phyloP scores from a whole-genome alignment of 352 stramenopile species.

The Lagenidium giganteum region DNA sequence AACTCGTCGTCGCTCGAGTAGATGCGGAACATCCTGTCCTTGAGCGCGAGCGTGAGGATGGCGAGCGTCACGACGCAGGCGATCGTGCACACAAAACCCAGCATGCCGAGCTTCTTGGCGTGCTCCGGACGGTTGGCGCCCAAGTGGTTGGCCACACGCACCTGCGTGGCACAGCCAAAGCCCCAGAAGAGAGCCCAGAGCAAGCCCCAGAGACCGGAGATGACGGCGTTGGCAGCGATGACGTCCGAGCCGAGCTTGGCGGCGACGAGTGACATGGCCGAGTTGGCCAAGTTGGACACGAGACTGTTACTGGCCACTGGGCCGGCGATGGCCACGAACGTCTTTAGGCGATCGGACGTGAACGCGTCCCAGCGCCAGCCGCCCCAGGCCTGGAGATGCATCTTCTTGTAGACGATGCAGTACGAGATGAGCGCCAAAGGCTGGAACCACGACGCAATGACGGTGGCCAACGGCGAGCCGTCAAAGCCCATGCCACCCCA shows the following conservation, averaged over 20 bases:
- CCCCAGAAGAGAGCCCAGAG: constrained; percentile 79
- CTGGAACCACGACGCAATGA: constrained; percentile 80
- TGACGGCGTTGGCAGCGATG: constrained; percentile 72
- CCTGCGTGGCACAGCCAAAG: constrained; percentile 73
- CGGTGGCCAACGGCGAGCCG: constrained; percentile 66
- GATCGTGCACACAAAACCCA: constrained; percentile 61
- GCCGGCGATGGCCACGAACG: constrained; percentile 60
- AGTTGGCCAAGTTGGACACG: constrained; percentile 71
- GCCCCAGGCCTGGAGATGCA: constrained; percentile 64
- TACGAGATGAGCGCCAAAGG: constrained; percentile 69
- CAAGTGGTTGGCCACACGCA: constrained; percentile 72
- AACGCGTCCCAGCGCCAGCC: constrained; percentile 62
- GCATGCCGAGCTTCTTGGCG: constrained; percentile 47
- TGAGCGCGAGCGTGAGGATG: constrained; percentile 20
- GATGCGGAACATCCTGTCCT: constrained; percentile 31
- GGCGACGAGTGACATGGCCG: constrained; percentile 58
- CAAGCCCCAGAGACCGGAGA: constrained; percentile 58
- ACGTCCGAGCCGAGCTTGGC: constrained; percentile 67
- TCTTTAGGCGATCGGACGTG: constrained; percentile 49
- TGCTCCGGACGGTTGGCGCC: constrained; percentile 60
- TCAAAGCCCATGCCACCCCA: constrained; percentile 68
- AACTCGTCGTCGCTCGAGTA: constrained; percentile 48
- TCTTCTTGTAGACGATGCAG: constrained; percentile 69
- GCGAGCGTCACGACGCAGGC: constrained; percentile 41
- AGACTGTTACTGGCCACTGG: constrained; percentile 61